Evolutionary conservation across 1,284 basidiomycete genomes (phyloP), one percentile per base, ranked within the genome.

Genomic region (Chalciporus sp.): DNA sequence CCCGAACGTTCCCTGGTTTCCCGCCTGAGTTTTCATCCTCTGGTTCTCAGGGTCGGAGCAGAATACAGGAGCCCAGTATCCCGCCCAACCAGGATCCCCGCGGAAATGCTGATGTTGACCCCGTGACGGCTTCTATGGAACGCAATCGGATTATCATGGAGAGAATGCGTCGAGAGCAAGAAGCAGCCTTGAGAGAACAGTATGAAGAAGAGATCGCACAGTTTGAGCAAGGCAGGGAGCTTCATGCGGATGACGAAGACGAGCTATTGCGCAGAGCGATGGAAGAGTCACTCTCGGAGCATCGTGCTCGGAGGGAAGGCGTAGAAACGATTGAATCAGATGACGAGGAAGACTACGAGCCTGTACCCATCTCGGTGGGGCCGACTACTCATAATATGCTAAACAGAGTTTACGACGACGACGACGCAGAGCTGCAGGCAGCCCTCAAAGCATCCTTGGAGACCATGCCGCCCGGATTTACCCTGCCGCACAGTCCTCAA

Each of bases 351-450:
- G 72, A 75, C 2, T 31, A 58, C 7, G 37, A 33, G 10, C 35
- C 47, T 26, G 7, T 44, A 26, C 58, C 54, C 12, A 26, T 8
- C 35, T 37, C 43, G 31, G 12, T 37, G 17, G 19, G 51, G 49
- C 46, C 47, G 20, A 50, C 37, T 20, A 46, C 50, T 43, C 56
- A 39, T 39, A 14, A 39, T 39, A 14, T 40, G 9, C 52, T 60
- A 45, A 57, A 63, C 48, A 58, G 80, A 47, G 81, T 85, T 37
- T 91, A 94, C 61, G 92, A 94, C 61, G 91, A 95, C 60, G 93
- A 95, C 60, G 93, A 96, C 61, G 85, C 80, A 33, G 88, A 92
- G 64, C 74, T 95, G 35, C 90, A 95, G 70, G 90, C 91, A 20
- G 94, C 94, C 12, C 73, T 96, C 49, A 85, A 79, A 64, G 94